Conservation (phyloP, 345 rosid genomes). For the Salix viminalis region DNA sequence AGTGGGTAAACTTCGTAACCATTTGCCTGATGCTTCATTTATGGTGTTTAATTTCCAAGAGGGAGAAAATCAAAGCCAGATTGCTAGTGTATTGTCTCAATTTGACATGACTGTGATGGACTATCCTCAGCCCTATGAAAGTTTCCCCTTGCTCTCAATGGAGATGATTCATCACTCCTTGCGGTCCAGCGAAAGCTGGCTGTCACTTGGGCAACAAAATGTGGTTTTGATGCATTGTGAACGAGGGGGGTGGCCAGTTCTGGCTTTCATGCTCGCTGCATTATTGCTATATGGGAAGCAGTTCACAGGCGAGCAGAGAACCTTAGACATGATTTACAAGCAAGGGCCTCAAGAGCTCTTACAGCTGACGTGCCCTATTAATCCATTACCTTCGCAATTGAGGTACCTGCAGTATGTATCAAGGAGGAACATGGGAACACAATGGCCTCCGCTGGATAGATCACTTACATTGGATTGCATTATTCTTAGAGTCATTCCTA, state of each 20-base stretch:
- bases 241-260: slow-evolving; percentile 68
- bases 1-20: slow-evolving; percentile 48
- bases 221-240: slow-evolving; percentile 66
- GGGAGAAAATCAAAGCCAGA: slow-evolving; percentile 47
- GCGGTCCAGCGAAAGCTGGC: slow-evolving; percentile 70
- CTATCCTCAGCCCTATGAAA: slow-evolving; percentile 71
- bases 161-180: slow-evolving; percentile 66
- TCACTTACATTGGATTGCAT: slow-evolving; percentile 63
- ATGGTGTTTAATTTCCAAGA: slow-evolving; percentile 79
- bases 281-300: slow-evolving; percentile 62
- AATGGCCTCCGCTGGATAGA: slow-evolving; percentile 66
- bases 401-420: slow-evolving; percentile 76
- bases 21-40: slow-evolving; percentile 57
- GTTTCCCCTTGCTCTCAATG: slow-evolving; percentile 69
- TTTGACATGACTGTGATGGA: slow-evolving; percentile 80
- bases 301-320: slow-evolving; percentile 54
- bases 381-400: slow-evolving; percentile 72
- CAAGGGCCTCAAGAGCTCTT: slow-evolving; percentile 69
- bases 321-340: slow-evolving; percentile 72
- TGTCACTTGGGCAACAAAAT: slow-evolving; percentile 55
- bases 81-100: slow-evolving; percentile 47
- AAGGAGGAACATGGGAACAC: slow-evolving; percentile 57
- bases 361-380: slow-evolving; percentile 53
- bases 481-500: slow-evolving; percentile 56
- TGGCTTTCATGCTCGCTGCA: slow-evolving; percentile 79